phyloP scores from a whole-genome alignment of 345 rosid species.

The Gossypium turneri region DNA sequence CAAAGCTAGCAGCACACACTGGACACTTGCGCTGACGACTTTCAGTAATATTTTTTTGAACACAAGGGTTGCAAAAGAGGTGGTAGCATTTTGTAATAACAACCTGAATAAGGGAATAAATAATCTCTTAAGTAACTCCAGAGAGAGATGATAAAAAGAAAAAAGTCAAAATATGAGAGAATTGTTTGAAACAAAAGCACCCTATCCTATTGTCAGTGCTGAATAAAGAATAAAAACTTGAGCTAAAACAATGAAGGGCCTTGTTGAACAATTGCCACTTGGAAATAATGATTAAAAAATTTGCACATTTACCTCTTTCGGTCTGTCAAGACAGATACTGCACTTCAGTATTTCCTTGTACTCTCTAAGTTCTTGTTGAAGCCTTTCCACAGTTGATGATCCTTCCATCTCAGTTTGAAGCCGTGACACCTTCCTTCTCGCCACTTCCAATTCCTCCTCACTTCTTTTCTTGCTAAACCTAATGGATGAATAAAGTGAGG shows the following conservation, averaged over 20 bases:
- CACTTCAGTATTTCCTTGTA: constrained; percentile 92
- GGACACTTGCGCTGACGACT: constrained; percentile 93
- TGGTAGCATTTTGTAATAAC: constrained; percentile 98
- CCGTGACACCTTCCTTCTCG: constrained; percentile 52
- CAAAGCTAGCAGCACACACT: constrained; percentile 71
- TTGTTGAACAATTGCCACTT: not conserved
- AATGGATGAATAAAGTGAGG: constrained; percentile 10
- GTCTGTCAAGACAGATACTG: constrained; percentile 72
- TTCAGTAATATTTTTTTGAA: constrained; percentile 56
- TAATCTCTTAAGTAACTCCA: not conserved
- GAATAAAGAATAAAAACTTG: not conserved
- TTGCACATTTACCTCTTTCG: constrained; percentile 67
- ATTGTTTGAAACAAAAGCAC: not conserved
- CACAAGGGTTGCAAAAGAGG: constrained; percentile 84
- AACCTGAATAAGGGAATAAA: constrained; percentile 45
- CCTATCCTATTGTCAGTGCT: not conserved
- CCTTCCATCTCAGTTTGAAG: constrained; percentile 67
- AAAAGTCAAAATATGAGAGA: not conserved
- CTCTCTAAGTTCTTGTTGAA: constrained; percentile 71
- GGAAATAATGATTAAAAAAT: not conserved
- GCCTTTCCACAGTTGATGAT: constrained; percentile 63
- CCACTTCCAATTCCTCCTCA: constrained; percentile 73
- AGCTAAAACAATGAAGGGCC: not conserved
- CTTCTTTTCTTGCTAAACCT: constrained; percentile 75
- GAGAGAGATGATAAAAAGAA: not conserved